Evolutionary conservation across 2,329 filamentous ascomycete species (phyloP).

Genomic region (Hypoxylon sp.): DNA sequence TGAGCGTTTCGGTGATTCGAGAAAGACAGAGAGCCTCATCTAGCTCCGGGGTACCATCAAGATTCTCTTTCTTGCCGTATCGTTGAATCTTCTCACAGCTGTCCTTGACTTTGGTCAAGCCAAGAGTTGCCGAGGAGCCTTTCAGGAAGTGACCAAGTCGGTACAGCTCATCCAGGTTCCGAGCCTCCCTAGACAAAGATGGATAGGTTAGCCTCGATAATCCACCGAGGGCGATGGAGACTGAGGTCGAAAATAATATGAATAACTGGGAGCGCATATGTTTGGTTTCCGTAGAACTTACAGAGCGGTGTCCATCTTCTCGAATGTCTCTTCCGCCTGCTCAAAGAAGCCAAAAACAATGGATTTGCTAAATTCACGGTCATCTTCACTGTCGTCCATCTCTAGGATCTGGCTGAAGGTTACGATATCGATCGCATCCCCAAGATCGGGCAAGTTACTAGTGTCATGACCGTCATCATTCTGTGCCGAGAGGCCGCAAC

Average conservation of each 20-base stretch:
- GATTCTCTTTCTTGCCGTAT: conserved; percentile 86
- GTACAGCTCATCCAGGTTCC: conserved; percentile 82
- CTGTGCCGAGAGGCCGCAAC: conserved; percentile 52
- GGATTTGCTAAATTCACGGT: conserved; percentile 87
- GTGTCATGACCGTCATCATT: conserved; percentile 64
- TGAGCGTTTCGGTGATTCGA: conserved; percentile 79
- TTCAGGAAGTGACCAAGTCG: conserved; percentile 95
- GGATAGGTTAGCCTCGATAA: conserved; percentile 43
- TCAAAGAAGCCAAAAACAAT: conserved; percentile 95
- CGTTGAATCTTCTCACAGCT: conserved; percentile 97
- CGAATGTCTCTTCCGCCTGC: conserved; percentile 89
- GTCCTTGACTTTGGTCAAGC: conserved; percentile 90
- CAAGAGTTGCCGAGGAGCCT: conserved; percentile 94
- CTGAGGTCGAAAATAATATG: conserved; percentile 15
- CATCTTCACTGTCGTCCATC: conserved; percentile 93
- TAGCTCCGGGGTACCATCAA: conserved; percentile 77
- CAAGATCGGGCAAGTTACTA: conserved; percentile 72
- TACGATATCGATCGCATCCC: conserved; percentile 80
- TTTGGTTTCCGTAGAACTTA: conserved; percentile 65
- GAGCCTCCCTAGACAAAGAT: conserved; percentile 68
- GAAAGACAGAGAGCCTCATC: conserved; percentile 78
- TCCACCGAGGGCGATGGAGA: conserved; percentile 8
- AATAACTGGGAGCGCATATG: conserved; percentile 14
- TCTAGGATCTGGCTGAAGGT: conserved; percentile 97
- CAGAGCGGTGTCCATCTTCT: conserved; percentile 86